phyloP scores from a whole-genome alignment of 2,329 filamentous ascomycete species.

The Tolypocladium guangdongense region DNA sequence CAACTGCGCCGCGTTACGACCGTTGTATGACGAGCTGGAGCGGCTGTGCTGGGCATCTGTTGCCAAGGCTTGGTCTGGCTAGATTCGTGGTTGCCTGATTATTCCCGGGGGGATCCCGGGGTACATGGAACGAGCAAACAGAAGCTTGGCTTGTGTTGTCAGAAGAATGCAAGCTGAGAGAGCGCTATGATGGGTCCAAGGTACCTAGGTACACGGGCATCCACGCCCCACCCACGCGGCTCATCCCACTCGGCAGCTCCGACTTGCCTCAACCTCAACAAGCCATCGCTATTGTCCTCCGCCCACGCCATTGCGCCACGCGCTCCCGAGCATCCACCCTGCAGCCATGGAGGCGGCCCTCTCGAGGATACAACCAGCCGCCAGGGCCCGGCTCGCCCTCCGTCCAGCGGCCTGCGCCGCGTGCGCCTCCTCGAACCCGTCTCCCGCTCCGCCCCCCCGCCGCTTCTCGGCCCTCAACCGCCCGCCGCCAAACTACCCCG shows the following conservation, averaged over 20 bases:
- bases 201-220: too few relatives aligned
- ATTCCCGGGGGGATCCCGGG: too few relatives aligned
- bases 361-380: constrained; percentile 10
- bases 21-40: too few relatives aligned
- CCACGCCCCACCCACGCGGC: background rate
- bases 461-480: constrained; percentile 75
- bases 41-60: too few relatives aligned
- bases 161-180: background rate
- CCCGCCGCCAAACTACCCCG: constrained; percentile 76
- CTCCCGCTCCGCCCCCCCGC: constrained; percentile 6
- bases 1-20: too few relatives aligned
- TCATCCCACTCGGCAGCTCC: background rate
- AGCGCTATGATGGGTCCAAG: too few relatives aligned
- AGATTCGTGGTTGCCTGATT: too few relatives aligned
- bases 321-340: background rate
- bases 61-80: too few relatives aligned
- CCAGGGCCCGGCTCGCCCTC: constrained; percentile 6
- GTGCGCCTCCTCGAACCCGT: constrained; percentile 1
- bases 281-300: background rate
- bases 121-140: too few relatives aligned
- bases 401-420: constrained; percentile 11
- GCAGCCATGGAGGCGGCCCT: constrained; percentile 14
- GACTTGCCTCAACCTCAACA: background rate
- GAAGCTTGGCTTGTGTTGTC: too few relatives aligned
- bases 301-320: background rate